phyloP scores from a whole-genome alignment of 2,329 filamentous ascomycete genomes.

The Aureobasidium sp. region DNA sequence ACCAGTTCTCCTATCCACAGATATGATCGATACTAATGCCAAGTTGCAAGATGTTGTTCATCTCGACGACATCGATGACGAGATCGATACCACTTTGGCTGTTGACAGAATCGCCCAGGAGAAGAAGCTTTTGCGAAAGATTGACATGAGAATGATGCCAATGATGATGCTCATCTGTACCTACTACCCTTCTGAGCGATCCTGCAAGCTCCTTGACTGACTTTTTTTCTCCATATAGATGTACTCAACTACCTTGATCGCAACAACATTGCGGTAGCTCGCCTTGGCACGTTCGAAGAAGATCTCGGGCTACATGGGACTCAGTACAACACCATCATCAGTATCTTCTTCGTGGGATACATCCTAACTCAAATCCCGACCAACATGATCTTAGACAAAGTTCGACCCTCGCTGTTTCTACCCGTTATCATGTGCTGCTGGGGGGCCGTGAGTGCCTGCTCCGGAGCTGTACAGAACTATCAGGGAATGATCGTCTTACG shows the following conservation, averaged over 20 bases:
- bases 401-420: conserved; percentile 38
- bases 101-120: conserved; percentile 41
- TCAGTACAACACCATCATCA: conserved; percentile 63
- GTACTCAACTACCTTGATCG: conserved; percentile 74
- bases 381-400: conserved; percentile 40
- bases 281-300: conserved; percentile 61
- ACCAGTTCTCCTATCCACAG: neutral
- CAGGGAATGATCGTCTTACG: conserved; percentile 39
- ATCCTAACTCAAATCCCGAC: conserved; percentile 61
- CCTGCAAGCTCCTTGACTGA: neutral
- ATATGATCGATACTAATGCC: neutral
- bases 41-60: neutral
- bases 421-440: conserved; percentile 36
- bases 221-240: conserved; percentile 37
- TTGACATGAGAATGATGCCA: conserved; percentile 73
- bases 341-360: conserved; percentile 66
- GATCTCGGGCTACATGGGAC: conserved; percentile 62
- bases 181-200: neutral
- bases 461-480: conserved; percentile 38
- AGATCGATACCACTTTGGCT: neutral
- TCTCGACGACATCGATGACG: neutral
- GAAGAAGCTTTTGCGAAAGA: conserved; percentile 69
- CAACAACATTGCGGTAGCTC: conserved; percentile 68
- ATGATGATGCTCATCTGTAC: conserved; percentile 76
- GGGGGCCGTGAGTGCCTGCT: conserved; percentile 42